Conservation (phyloP, 2,329 filamentous ascomycete species). For the Thelonectria blattea region DNA sequence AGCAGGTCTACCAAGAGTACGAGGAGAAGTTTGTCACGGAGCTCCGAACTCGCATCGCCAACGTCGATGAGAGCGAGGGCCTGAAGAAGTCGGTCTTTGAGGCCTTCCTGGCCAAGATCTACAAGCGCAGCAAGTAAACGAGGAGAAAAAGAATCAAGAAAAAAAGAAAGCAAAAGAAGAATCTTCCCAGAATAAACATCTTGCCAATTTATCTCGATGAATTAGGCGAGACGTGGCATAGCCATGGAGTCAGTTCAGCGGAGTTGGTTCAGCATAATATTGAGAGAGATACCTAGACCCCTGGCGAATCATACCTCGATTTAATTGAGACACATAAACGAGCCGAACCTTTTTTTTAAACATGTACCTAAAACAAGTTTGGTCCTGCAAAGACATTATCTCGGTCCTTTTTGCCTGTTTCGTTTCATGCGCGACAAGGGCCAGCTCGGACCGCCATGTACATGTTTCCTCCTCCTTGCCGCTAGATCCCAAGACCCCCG, state of each 20-base stretch:
- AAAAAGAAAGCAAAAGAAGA: not conserved
- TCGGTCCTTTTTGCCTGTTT: constrained; percentile 5
- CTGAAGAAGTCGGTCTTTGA: constrained; percentile 92
- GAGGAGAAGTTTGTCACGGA: constrained; percentile 87
- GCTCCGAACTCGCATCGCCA: constrained; percentile 74
- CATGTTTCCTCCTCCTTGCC: no score
- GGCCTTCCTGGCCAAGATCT: constrained; percentile 92
- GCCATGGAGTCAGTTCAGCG: not conserved
- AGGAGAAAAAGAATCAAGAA: constrained; percentile 7
- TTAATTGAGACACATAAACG: constrained; percentile 9
- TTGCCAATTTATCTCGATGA: not conserved
- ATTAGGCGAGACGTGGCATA: not conserved
- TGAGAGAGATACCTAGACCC: constrained; percentile 12
- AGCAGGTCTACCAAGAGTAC: constrained; percentile 84
- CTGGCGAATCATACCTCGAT: not conserved
- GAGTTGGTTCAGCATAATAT: constrained; percentile 3
- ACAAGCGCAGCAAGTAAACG: constrained; percentile 90
- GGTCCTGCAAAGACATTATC: constrained; percentile 17
- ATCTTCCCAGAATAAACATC: constrained; percentile 4
- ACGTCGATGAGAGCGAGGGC: constrained; percentile 84
- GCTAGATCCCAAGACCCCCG: not conserved
- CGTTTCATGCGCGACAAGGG: constrained; percentile 11
- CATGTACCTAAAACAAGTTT: constrained; percentile 1
- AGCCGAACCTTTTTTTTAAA: constrained; percentile 5
- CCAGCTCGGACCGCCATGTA: constrained; percentile 22